phyloP scores from a whole-genome alignment of 2,329 filamentous ascomycete species.

The Aspergillus pseudoterreus region DNA sequence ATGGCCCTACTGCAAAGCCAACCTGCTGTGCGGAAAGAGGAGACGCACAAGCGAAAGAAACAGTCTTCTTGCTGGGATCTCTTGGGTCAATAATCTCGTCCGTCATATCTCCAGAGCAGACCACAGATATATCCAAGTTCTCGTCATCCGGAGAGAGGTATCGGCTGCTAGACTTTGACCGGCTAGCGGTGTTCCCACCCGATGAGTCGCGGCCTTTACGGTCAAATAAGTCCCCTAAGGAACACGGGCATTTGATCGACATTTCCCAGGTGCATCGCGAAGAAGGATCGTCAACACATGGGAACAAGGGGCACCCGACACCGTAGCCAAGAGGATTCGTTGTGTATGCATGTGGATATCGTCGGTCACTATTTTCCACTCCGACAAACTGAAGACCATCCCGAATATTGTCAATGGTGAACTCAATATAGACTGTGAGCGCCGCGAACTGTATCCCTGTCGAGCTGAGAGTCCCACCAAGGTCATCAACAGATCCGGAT shows the following conservation, averaged over 20 bases:
- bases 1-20: conserved; percentile 90
- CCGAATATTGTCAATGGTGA: conserved; percentile 67
- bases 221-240: conserved; percentile 70
- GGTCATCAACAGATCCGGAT: conserved; percentile 32
- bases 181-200: conserved; percentile 13
- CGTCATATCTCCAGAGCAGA: conserved; percentile 84
- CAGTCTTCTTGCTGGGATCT: conserved; percentile 79
- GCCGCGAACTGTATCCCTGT: conserved; percentile 51
- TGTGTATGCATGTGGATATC: conserved; percentile 91
- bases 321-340: conserved; percentile 75
- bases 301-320: conserved; percentile 81
- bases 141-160: conserved; percentile 72
- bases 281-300: conserved; percentile 82
- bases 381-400: conserved; percentile 93
- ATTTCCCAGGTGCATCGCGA: conserved; percentile 84
- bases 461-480: conserved; percentile 32
- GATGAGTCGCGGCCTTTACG: conserved; percentile 26
- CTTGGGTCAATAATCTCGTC: conserved; percentile 76
- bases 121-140: conserved; percentile 79
- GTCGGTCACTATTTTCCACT: conserved; percentile 69
- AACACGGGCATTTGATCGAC: conserved; percentile 79
- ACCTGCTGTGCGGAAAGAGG: conserved; percentile 82
- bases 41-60: conserved; percentile 74
- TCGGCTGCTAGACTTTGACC: conserved; percentile 24
- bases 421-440: conserved; percentile 70